Evolutionary conservation across 2,329 filamentous ascomycete genomes (phyloP).

Genomic region (Fusarium compactum): DNA sequence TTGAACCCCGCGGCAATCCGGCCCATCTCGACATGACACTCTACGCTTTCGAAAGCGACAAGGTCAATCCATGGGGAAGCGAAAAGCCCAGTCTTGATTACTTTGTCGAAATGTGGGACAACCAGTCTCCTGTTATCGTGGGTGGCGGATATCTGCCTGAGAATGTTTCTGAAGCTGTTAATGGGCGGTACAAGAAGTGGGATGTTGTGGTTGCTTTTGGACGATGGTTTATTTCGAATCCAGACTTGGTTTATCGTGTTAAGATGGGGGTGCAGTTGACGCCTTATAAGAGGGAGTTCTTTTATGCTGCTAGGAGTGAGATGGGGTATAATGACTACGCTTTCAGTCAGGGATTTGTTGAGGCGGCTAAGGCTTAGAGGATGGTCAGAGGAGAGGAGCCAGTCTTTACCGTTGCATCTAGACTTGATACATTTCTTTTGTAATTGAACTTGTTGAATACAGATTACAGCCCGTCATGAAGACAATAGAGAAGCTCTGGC

Average conservation of each 20-base stretch:
- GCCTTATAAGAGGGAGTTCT: slow-evolving; percentile 54
- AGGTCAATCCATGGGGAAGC: slow-evolving; percentile 13
- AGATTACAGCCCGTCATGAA: background rate
- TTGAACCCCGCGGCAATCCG: slow-evolving; percentile 53
- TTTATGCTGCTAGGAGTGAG: slow-evolving; percentile 52
- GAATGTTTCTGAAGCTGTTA: slow-evolving; percentile 39
- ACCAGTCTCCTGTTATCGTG: slow-evolving; percentile 49
- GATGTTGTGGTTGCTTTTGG: slow-evolving; percentile 50
- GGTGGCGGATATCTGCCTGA: slow-evolving; percentile 50
- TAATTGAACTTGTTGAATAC: background rate
- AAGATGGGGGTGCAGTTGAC: slow-evolving; percentile 53
- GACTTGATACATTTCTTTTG: background rate
- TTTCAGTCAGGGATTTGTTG: slow-evolving; percentile 44
- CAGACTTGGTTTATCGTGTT: slow-evolving; percentile 55
- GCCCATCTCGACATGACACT: slow-evolving; percentile 51
- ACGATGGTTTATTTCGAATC: slow-evolving; percentile 53
- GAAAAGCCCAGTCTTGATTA: slow-evolving; percentile 53
- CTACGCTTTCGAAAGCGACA: background rate
- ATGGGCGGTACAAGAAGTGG: slow-evolving; percentile 44
- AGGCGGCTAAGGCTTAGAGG: background rate
- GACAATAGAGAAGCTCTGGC: background rate
- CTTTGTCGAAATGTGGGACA: slow-evolving; percentile 51
- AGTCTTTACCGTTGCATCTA: background rate
- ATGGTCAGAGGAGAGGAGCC: background rate
- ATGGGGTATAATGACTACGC: slow-evolving; percentile 49